phyloP scores from a whole-genome alignment of 495 filamentous ascomycete species.

The Peziza echinospora region DNA sequence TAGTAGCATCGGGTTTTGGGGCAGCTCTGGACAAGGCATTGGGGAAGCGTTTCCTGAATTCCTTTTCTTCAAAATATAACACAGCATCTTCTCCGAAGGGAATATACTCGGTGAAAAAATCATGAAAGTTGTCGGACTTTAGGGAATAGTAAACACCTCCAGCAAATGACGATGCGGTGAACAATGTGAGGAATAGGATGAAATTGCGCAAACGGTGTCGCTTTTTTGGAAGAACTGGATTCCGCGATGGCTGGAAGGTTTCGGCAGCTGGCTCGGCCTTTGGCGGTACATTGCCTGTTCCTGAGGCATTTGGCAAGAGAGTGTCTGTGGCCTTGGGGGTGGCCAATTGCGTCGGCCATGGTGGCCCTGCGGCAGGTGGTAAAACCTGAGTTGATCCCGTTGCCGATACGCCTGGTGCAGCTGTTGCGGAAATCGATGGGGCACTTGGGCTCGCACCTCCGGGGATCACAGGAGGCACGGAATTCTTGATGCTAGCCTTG shows the following conservation, averaged over 20 bases:
- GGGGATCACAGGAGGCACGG: constrained; percentile 31
- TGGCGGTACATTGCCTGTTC: constrained; percentile 29
- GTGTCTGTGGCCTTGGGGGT: background rate
- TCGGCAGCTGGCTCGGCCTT: constrained; percentile 38
- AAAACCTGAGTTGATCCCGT: background rate
- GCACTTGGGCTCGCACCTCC: constrained; percentile 29
- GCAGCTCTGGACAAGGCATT: constrained; percentile 30
- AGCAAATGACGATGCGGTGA: constrained; percentile 56
- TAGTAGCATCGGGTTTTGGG: constrained; percentile 24
- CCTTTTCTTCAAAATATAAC: constrained; percentile 89
- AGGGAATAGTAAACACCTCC: constrained; percentile 80
- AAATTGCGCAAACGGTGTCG: constrained; percentile 53
- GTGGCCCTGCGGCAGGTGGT: background rate
- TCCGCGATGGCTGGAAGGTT: constrained; percentile 28
- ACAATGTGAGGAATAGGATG: constrained; percentile 46
- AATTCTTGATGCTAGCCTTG: constrained; percentile 24
- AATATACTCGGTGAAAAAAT: constrained; percentile 96
- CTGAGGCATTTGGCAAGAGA: constrained; percentile 24
- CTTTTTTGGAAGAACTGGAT: constrained; percentile 28
- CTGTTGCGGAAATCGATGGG: constrained; percentile 25
- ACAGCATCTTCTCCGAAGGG: constrained; percentile 89
- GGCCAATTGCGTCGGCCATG: background rate
- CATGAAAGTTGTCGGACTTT: constrained; percentile 91
- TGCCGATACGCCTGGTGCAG: constrained; percentile 17
- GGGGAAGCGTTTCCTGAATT: constrained; percentile 81